These are phyloP conservation scores for Apiotrichum mycotoxinovorans DNA, from an alignment of 1,284 basidiomycete genomes.

Conservation along the genomic window DNA sequence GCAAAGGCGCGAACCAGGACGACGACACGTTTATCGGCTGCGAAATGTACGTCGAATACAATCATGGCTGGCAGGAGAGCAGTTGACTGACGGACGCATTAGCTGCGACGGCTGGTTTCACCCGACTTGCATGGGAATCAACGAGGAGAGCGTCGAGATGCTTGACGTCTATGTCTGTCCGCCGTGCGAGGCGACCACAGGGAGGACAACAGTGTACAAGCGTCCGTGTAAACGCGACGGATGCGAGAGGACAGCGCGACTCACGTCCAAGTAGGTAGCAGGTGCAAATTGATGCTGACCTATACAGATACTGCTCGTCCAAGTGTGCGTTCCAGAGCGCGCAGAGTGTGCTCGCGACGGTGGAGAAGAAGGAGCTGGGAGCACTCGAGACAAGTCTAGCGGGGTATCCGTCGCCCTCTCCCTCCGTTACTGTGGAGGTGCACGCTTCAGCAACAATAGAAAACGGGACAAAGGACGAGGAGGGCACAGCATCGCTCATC, in stretches of 20 bases:
- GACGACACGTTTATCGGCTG: conserved; percentile 45
- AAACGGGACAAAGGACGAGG: neutral
- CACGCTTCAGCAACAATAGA: neutral
- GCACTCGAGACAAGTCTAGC: conserved; percentile 12
- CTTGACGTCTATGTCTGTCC: conserved; percentile 45
- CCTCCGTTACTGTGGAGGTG: conserved; percentile 16
- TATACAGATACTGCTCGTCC: conserved; percentile 39
- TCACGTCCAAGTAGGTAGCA: conserved; percentile 37
- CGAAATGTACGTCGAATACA: conserved; percentile 31
- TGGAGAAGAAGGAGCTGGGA: conserved; percentile 32
- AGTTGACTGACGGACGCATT: neutral
- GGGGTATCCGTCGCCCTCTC: conserved; percentile 29
- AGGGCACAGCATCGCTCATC: conserved; percentile 3
- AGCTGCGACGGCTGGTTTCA: conserved; percentile 50
- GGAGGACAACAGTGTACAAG: conserved; percentile 34
- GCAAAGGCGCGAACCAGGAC: conserved; percentile 38
- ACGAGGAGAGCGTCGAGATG: conserved; percentile 34
- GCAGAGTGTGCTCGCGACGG: conserved; percentile 21
- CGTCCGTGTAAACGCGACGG: conserved; percentile 37
- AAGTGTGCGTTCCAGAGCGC: conserved; percentile 37
- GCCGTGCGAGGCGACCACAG: conserved; percentile 38
- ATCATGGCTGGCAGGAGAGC: too few relatives aligned
- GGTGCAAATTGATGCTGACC: neutral
- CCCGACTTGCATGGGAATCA: conserved; percentile 37
- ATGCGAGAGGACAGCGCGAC: conserved; percentile 31